Percentiles rank a stretch among this genome's conserved stretches.
phyloP scores from a whole-genome alignment of 345 rosid genomes.

The Kandelia obovata region DNA sequence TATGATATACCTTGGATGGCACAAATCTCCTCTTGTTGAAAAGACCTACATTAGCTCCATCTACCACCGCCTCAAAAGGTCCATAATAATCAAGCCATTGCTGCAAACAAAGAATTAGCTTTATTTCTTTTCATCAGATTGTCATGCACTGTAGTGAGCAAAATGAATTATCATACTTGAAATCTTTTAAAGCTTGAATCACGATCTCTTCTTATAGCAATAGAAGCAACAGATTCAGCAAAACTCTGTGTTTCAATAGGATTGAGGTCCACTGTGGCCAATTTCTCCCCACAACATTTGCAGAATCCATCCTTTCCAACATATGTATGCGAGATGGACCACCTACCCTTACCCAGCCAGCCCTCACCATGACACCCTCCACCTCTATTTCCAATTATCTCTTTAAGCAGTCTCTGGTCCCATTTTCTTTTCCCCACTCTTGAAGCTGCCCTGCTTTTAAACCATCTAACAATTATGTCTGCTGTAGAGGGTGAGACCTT shows the following conservation, averaged over 20 bases:
- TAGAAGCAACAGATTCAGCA: conserved; percentile 55
- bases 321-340: conserved; percentile 39
- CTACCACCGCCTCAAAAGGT: conserved; percentile 67
- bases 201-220: conserved; percentile 52
- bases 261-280: conserved; percentile 60
- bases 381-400: conserved; percentile 45
- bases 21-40: conserved; percentile 42
- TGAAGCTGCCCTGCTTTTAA: conserved; percentile 45
- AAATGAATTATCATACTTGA: conserved; percentile 40
- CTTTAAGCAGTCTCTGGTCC: conserved; percentile 33
- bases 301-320: conserved; percentile 50
- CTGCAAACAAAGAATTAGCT: conserved; percentile 32
- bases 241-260: conserved; percentile 59
- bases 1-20: conserved; percentile 46
- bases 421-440: conserved; percentile 47
- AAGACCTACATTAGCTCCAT: conserved; percentile 68
- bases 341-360: conserved; percentile 67
- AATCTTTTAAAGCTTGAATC: conserved; percentile 56
- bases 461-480: conserved; percentile 49
- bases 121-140: conserved; percentile 3
- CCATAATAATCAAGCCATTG: conserved; percentile 70
- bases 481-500: conserved; percentile 51
- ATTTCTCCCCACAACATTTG: conserved; percentile 52
- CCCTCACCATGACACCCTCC: conserved; percentile 80
- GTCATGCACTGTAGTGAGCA: conserved; percentile 5